Evolutionary conservation across 257 asterid species (phyloP), one percentile per base, ranked within the genome.

Genomic region (Jacaranda copaia): DNA sequence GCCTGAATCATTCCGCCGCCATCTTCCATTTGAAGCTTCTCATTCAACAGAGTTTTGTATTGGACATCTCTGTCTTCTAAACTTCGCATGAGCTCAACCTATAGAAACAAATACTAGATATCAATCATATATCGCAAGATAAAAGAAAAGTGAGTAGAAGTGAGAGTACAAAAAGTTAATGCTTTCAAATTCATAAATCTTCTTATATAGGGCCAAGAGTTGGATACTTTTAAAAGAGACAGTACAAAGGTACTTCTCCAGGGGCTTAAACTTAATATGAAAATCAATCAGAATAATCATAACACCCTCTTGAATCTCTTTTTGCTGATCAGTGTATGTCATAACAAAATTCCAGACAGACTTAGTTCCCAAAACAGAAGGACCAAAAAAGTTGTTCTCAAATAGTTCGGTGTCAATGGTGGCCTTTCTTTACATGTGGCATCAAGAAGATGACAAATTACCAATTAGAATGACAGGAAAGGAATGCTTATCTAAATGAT

Each of bases 51-150:
- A 42, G 89, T 83, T 86, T 88, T 87, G 87, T 78, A 92, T 69
- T 85, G 88, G 52, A 76, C 89, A 78, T 94, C 99, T 78, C 85
- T 91, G 61, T 85, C 89, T 45, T 92, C 93, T 73, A 94, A 74
- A 81, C 81, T 86, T 59, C 88, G 85, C 88, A 88, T 80, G 63
- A 92, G 53, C 42, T 88, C 96, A 35, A 91, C 91, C 98, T 94
- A 72, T 86, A 82, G 15, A 46, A 46, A 15, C 76, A 73, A 48
- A 64, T 9, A 74, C 53, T 15, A 18, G 14, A 15, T 59, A 15
- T 67, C 71, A 77, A 57, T 62, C 46, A 51, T 36, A 55, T 5
- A 62, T 36, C 62, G 15, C 53, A 58, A 59, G 32, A 20, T 8
- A 53, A 42, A 42, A 15, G 12, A 39, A 60, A 51, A 38, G 5